A percentile compares a stretch with the other conserved stretches of the same genome.
Evolutionary conservation across 805 yeast genomes (phyloP).

Genomic region (Middelhovenomyces tepae): DNA sequence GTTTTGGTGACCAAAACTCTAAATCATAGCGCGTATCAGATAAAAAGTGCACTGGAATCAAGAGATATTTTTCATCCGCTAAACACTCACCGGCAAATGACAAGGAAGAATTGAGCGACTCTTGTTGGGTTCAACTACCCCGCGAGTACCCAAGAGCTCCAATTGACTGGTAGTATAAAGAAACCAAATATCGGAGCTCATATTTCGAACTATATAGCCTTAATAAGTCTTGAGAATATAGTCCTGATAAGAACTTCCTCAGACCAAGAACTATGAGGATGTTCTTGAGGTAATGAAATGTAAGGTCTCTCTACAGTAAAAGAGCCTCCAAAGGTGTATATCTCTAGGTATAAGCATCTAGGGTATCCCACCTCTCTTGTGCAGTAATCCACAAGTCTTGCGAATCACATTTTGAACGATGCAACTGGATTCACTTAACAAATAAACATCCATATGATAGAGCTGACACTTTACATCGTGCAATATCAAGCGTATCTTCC

Average conservation of each 20-base stretch:
- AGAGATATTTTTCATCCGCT: conserved; percentile 12
- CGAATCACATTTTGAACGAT: conserved; percentile 82
- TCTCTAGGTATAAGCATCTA: too few relatives aligned
- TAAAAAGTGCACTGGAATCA: conserved; percentile 27
- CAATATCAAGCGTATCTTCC: conserved; percentile 67
- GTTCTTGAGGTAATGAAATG: conserved; percentile 78
- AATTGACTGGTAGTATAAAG: conserved; percentile 48
- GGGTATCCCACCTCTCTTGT: conserved; percentile 34
- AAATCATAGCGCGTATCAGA: conserved; percentile 71
- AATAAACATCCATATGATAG: conserved; percentile 63
- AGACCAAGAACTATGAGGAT: conserved; percentile 78
- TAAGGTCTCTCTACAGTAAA: conserved; percentile 85
- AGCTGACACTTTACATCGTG: conserved; percentile 82
- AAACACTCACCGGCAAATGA: conserved; percentile 27
- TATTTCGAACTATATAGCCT: conserved; percentile 72
- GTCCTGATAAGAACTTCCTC: conserved; percentile 69
- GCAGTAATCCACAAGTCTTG: conserved; percentile 97
- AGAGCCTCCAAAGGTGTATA: conserved; percentile 49
- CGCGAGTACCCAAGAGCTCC: conserved; percentile 50
- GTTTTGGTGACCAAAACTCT: conserved; percentile 59
- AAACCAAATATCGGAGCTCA: conserved; percentile 84
- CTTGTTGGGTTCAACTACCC: conserved; percentile 58
- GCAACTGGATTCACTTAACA: conserved; percentile 80
- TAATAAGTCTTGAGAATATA: conserved; percentile 51
- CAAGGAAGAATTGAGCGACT: conserved; percentile 51